phyloP scores from a whole-genome alignment of 139 green algal species.

The Chlamydomonas sp. region DNA sequence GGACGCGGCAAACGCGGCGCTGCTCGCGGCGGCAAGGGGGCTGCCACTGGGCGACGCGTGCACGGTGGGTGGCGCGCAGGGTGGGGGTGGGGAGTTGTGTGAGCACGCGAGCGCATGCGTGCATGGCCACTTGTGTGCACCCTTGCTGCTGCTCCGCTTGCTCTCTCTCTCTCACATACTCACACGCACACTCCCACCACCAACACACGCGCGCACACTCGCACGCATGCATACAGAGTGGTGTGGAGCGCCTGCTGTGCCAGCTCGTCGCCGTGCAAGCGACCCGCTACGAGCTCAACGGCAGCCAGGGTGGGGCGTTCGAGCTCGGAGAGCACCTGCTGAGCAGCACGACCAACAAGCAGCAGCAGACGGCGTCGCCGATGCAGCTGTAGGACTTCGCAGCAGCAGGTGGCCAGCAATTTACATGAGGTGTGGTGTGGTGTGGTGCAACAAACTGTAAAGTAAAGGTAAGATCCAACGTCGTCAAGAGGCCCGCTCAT shows the following conservation, averaged over 20 bases:
- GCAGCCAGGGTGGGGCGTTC: not conserved
- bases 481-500: no score
- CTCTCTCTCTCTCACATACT: not conserved
- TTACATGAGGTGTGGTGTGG: no score
- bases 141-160: not conserved
- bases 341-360: no score
- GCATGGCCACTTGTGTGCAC: not conserved
- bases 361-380: no score
- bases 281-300: not conserved
- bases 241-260: not conserved
- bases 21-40: not conserved
- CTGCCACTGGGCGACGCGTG: not conserved
- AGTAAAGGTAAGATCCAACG: no score
- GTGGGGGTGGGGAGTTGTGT: not conserved
- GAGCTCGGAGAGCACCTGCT: not conserved
- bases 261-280: slow-evolving; percentile 1
- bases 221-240: not conserved
- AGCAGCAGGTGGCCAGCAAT: no score
- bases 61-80: not conserved
- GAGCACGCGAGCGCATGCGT: not conserved
- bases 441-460: no score
- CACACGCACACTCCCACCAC: no score
- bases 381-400: no score
- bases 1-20: not conserved
- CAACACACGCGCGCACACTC: no score